Evolutionary conservation across 23 red algal genomes (phyloP), one percentile per base, ranked within the genome.

Genomic region (Gracilariopsis chorda): DNA sequence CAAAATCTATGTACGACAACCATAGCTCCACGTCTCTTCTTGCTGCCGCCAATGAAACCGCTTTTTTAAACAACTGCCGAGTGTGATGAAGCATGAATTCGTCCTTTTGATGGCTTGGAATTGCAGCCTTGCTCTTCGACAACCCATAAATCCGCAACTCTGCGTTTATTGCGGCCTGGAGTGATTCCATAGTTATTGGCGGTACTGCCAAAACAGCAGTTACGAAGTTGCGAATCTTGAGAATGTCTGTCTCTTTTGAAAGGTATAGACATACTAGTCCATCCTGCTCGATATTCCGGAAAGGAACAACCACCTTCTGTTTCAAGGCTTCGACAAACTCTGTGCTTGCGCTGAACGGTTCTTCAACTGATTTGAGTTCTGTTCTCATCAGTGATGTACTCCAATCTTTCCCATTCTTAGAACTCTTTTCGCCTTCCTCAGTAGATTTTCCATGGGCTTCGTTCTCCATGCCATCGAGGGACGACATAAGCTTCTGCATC

Each of bases 1-100:
- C 86, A 43, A 90, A 90, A 24, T 90, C 70, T 40, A 90, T 39
- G 21, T 77, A 77, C 4, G 49, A 48, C 13, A 77, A 34, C 86
- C 86, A 90, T 24, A 90, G 29, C 42, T 78, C 70, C 36, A 77
- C 67, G 65, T 78, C 60, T 36, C 53, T 56, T 29, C 23, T 90
- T 79, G 86, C 86, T 11, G 51, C 86, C 16, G 68, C 39, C 34
- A 90, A 33, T 10, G 47, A 75, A 35, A 27, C 21, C 47, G 67
- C 86, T 35, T n/a, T 56, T 16, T 43, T 64, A 51, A 90, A 79
- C 71, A 90, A 25, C 45, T 60, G 33, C 33, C 86, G 69, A 14
- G 46, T 67, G 48, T 68, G 46, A 2, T 2, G 20, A 72, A 55
- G 41, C 59, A 87, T 53, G 16, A 64, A 27, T 33, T 83, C 33